Conservation (phyloP, 1,139 yeast species). For the Candida labiduridarum region DNA sequence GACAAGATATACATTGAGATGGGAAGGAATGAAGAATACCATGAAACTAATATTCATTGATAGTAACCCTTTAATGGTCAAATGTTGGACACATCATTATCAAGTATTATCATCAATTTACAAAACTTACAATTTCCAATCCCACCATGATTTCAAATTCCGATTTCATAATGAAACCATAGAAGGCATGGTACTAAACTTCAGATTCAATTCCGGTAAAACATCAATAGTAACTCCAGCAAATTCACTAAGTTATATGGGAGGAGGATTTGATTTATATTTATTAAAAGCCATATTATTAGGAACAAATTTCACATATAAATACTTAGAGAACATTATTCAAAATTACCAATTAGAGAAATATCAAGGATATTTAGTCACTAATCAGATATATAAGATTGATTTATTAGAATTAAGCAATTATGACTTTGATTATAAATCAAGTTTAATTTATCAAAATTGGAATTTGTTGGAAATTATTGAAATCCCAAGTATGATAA, state of each 20-base stretch:
- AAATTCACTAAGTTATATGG: slow-evolving; percentile 30
- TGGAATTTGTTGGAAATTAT: slow-evolving; percentile 15
- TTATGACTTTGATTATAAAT: slow-evolving; percentile 10
- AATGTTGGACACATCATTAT: slow-evolving; percentile 16
- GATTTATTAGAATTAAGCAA: slow-evolving; percentile 10
- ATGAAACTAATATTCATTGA: slow-evolving; percentile 16
- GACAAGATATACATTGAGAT: no score
- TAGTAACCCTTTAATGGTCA: slow-evolving; percentile 15
- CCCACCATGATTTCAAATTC: slow-evolving; percentile 7
- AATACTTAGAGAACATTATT: slow-evolving; percentile 18
- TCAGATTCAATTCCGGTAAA: slow-evolving; percentile 3
- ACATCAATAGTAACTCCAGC: slow-evolving; percentile 25
- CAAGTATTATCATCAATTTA: slow-evolving; percentile 8
- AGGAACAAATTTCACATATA: slow-evolving; percentile 13
- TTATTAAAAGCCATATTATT: slow-evolving; percentile 20
- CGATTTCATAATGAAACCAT: slow-evolving; percentile 12
- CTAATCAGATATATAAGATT: slow-evolving; percentile 19
- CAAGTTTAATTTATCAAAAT: slow-evolving; percentile 13
- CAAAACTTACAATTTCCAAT: slow-evolving; percentile 6
- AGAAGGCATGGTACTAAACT: slow-evolving; percentile 10
- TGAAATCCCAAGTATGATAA: slow-evolving; percentile 19
- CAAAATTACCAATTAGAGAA: slow-evolving; percentile 18
- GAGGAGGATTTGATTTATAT: slow-evolving; percentile 30
- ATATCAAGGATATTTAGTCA: slow-evolving; percentile 24
- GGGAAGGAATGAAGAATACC: background rate